Evolutionary conservation across 164 flowering plant species (phyloP).

Genomic region (Amborella trichopoda): DNA sequence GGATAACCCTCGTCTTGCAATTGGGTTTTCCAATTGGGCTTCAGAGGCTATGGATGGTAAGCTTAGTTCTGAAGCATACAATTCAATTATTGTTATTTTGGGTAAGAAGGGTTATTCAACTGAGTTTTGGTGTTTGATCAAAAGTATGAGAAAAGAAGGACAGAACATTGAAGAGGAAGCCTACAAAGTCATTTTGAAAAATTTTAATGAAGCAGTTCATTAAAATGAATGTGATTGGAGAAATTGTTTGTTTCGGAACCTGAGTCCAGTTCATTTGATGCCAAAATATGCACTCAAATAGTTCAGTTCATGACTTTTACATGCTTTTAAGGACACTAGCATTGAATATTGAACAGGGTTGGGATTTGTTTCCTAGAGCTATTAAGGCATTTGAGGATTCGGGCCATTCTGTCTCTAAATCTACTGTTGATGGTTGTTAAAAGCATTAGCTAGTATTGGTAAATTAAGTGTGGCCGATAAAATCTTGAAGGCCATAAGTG

Average conservation of each 20-base stretch:
- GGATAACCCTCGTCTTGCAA: background rate
- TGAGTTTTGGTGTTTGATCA: background rate
- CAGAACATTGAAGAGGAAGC: background rate
- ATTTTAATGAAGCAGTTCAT: background rate
- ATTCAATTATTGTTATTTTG: background rate
- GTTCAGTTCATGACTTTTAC: conserved; percentile 29
- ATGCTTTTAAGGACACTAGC: conserved; percentile 52
- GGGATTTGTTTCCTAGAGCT: conserved; percentile 45
- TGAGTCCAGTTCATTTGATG: background rate
- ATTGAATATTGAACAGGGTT: conserved; percentile 27
- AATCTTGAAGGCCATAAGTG: conserved; percentile 50
- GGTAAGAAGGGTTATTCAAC: background rate
- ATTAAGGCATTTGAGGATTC: conserved; percentile 24
- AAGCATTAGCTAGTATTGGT: conserved; percentile 51
- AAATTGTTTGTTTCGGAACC: background rate
- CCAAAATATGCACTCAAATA: background rate
- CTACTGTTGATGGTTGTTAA: conserved; percentile 31
- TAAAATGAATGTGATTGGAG: background rate
- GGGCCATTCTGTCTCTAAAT: conserved; percentile 36
- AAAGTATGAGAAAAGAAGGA: background rate
- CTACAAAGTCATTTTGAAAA: background rate
- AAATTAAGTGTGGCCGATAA: conserved; percentile 35
- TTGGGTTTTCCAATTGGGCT: background rate
- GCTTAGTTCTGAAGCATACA: background rate
- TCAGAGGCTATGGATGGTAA: background rate